Evolutionary conservation across 1,139 yeast genomes (phyloP).

Genomic region (Blastobotrys elegans): DNA sequence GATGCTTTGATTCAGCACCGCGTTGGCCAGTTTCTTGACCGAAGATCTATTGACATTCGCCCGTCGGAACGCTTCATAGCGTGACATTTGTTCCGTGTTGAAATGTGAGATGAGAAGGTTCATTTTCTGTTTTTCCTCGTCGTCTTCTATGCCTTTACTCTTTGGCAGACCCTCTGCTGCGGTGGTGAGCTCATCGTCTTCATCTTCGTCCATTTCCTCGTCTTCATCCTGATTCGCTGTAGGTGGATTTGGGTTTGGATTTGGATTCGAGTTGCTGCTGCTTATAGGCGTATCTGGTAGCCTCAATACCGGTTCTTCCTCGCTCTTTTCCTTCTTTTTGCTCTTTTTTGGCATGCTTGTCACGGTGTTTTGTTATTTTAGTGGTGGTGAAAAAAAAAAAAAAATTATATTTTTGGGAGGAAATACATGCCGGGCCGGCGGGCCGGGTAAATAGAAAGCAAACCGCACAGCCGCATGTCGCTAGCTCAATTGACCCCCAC

Average conservation of each 20-base stretch:
- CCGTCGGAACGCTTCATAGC: conserved; percentile 84
- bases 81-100: conserved; percentile 75
- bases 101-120: conserved; percentile 66
- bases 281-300: too few relatives aligned
- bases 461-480: background rate
- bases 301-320: too few relatives aligned
- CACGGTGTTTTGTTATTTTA: background rate
- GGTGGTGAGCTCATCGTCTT: conserved; percentile 29
- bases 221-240: conserved; percentile 16
- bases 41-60: conserved; percentile 76
- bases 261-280: too few relatives aligned
- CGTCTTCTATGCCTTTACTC: conserved; percentile 16
- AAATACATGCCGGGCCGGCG: background rate
- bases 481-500: background rate
- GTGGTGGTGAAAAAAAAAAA: conserved; percentile 2
- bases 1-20: conserved; percentile 76
- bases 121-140: conserved; percentile 46
- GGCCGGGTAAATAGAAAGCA: background rate
- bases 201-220: conserved; percentile 39
- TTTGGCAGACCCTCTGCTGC: background rate
- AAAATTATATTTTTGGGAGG: background rate
- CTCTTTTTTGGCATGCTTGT: conserved; percentile 1
- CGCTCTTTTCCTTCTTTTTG: conserved; percentile 23
- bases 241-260: too few relatives aligned
- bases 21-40: conserved; percentile 74